A percentile compares a stretch with the other conserved stretches of the same genome.
Evolutionary conservation across 768 basidiomycete genomes (phyloP).

Genomic region (Suillus subalutaceus): DNA sequence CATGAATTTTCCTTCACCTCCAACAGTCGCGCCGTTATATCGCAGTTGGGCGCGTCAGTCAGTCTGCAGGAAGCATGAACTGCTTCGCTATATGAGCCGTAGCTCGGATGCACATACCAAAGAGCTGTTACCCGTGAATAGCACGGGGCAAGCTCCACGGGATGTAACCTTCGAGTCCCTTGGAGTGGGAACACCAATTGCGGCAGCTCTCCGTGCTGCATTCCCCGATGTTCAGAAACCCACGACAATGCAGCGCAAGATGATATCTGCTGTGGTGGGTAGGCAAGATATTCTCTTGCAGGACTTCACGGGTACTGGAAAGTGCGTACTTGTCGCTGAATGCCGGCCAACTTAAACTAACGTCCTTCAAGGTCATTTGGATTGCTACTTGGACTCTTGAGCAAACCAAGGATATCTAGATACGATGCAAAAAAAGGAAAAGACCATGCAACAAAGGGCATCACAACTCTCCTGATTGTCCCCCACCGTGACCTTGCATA

Average conservation of each 20-base stretch:
- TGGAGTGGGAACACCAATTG: conserved; percentile 54
- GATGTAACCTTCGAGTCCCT: conserved; percentile 48
- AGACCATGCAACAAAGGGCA: conserved; percentile 29
- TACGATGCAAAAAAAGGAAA: conserved; percentile 20
- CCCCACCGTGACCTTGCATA: conserved; percentile 75
- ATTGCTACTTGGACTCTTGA: conserved; percentile 64
- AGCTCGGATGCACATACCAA: conserved; percentile 26
- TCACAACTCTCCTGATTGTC: conserved; percentile 64
- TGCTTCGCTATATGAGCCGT: conserved; percentile 29
- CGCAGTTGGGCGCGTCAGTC: conserved; percentile 17
- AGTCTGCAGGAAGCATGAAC: conserved; percentile 22
- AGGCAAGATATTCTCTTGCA: conserved; percentile 66
- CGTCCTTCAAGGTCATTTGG: conserved; percentile 64
- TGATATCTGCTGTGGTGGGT: conserved; percentile 62
- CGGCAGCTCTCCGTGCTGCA: conserved; percentile 52
- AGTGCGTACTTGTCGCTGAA: conserved; percentile 48
- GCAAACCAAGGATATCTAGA: conserved; percentile 46
- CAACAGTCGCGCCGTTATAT: conserved; percentile 8
- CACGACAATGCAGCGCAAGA: conserved; percentile 58
- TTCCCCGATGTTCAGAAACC: conserved; percentile 65
- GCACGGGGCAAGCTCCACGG: conserved; percentile 3
- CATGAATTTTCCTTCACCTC: conserved; percentile 29
- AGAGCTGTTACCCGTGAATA: neutral
- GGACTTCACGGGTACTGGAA: conserved; percentile 78
- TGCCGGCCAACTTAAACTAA: conserved; percentile 8